Evolutionary conservation across 2,329 filamentous ascomycete species (phyloP), one percentile per base, ranked within the genome.

Genomic region (Orbilia brochopaga): DNA sequence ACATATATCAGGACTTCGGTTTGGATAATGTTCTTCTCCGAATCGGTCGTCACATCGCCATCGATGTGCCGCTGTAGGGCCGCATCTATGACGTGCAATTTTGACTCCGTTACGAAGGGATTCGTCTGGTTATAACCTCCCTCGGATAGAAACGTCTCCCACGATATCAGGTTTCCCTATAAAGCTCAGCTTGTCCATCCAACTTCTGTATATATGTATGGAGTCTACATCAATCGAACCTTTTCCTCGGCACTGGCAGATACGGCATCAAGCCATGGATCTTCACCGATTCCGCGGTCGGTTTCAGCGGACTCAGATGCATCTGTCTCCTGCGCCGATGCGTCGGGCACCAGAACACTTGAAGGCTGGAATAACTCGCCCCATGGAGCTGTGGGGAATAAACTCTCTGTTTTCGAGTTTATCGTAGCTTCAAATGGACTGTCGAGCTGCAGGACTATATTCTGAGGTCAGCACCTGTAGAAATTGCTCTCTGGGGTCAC

Each of bases 31-130:
- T 73, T 73, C 42, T 53, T 63, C 17, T 40, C 52, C 11, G 57
- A 30, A 13, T 63, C 62, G 2, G 24, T 21, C 2, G 57, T 40
- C 10, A 72, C 75, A 2, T 69, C 76, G 15, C 73, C 67, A 1
- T 73, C 60, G 44, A 69, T 74, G 44, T 78, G 76, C 19, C 77
- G 76, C 44, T 76, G 76, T 2, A 89, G 75, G 1, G 87, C 81
- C 5, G 88, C 85, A 80, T 93, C 89, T 70, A 90, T 90, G 1
- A 85, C 83, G 8, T 79, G 78, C 1, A 88, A 81, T 0, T 88
- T 88, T 27, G 87, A 86, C 79, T 94, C 90, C 1, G 86, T 88
- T 11, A 92, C 80, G 73, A 90, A 88, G 1, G 83, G 78, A 0
- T 85, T 83, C 44, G 72, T 75, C 1, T 78, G 74, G 8, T 81